Conservation (phyloP, 768 basidiomycete genomes). For the Lyophyllum decastes region DNA sequence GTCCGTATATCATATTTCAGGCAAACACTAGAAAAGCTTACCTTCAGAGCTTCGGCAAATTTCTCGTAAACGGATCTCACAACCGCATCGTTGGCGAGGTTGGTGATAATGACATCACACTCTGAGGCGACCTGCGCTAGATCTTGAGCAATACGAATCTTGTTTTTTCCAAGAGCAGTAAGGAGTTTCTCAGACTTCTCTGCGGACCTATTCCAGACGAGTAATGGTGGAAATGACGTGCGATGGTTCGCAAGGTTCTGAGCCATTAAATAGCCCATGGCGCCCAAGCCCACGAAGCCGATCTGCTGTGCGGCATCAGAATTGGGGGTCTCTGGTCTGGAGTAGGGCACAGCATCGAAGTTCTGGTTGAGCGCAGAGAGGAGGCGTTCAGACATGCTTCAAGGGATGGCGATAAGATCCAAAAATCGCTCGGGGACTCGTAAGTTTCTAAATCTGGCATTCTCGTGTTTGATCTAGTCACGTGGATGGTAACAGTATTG, state of each 20-base stretch:
- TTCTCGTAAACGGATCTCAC: conserved; percentile 64
- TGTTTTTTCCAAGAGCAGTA: conserved; percentile 53
- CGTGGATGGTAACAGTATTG: conserved; percentile 9
- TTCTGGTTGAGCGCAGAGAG: conserved; percentile 15
- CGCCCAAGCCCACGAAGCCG: conserved; percentile 54
- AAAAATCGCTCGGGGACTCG: background rate
- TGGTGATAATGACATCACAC: conserved; percentile 79
- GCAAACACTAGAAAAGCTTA: conserved; percentile 23
- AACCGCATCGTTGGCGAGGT: conserved; percentile 69
- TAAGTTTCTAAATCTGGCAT: conserved; percentile 6
- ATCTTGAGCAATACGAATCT: conserved; percentile 55
- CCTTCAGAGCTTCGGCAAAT: conserved; percentile 61
- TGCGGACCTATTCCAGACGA: conserved; percentile 76
- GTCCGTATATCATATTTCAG: conserved; percentile 4
- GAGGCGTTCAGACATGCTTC: conserved; percentile 23
- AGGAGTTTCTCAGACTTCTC: conserved; percentile 60
- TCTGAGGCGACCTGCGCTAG: conserved; percentile 60
- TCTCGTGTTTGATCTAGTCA: conserved; percentile 6
- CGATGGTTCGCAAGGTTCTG: conserved; percentile 69
- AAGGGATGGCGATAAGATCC: conserved; percentile 6
- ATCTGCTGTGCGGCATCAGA: conserved; percentile 31
- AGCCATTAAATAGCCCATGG: conserved; percentile 79
- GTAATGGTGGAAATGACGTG: conserved; percentile 48
- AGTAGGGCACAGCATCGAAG: conserved; percentile 40
- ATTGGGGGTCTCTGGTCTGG: conserved; percentile 57